Base-by-base conservation (phyloP, 1,284 basidiomycete genomes). In the Ustilago vetiveriae region DNA sequence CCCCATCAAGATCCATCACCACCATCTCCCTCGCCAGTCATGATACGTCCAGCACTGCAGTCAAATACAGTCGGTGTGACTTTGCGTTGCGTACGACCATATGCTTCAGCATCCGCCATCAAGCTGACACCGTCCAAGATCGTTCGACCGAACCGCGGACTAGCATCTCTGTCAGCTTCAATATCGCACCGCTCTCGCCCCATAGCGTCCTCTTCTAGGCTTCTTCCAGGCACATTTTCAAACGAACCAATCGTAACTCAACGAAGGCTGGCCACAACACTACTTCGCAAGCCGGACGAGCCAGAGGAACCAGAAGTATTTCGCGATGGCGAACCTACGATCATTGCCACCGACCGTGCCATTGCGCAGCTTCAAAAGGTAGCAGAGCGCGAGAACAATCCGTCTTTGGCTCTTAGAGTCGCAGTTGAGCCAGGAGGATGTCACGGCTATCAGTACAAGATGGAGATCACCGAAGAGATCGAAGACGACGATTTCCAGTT, bases 391-490 rank as follows among this genome's bases (percentile, higher is more conserved):
- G 86, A 90, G 72, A 84, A 85, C 7, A 86, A 90, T 70, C 81
- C 87, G 0, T 75, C 86, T 26, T 85, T 90, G 19, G 89, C 88
- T 2, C 84, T 94, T 14, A 85, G 92, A 59, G 85, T 95, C 74
- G 84, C 88, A 0, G 90, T 95, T 22, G 92, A 94, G 79, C 91
- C 90, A 4, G 92, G 92, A 16, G 93, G 92, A 32, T 94, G 92
- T 76, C 92, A 95, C 75, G 92, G 92, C 27, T 94, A 94, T 78
- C 91, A 94, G 78, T 94, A 94, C 83, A 92, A 91, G 80, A 87
- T 95, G 85, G 88, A 89, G 58, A 85, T 94, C 1, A 88, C 90
- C 3, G 86, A 78, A 22, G 75, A 85, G 40, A 80, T 83, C 22
- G 85, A 85, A 44, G 66, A 80, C 0, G 80, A 81, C 59, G 92